Percentiles rank a stretch among this genome's conserved stretches.
phyloP scores from a whole-genome alignment of 2,329 filamentous ascomycete species.

The Fusarium nematophilum region DNA sequence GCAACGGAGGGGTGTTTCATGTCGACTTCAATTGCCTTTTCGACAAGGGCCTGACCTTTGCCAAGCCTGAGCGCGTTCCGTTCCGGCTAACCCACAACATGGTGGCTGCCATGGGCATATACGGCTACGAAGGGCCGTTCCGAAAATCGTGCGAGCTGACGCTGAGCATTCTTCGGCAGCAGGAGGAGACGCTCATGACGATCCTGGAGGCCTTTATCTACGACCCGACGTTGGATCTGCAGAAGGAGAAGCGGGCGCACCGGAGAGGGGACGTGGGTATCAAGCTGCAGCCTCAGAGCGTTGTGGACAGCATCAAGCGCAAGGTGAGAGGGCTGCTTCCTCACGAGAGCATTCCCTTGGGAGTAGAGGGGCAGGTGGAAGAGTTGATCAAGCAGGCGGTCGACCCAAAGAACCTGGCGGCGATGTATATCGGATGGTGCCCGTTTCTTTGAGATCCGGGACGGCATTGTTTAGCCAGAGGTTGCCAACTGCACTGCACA shows the following conservation, averaged over 20 bases:
- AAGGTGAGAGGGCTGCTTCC: slow-evolving; percentile 88
- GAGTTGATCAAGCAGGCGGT: slow-evolving; percentile 90
- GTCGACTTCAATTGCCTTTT: slow-evolving; percentile 99
- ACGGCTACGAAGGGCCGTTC: slow-evolving; percentile 94
- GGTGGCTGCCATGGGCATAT: slow-evolving; percentile 95
- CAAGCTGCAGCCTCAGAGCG: slow-evolving; percentile 72
- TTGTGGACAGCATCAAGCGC: slow-evolving; percentile 87
- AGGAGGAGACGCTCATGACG: slow-evolving; percentile 97
- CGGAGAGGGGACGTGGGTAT: slow-evolving; percentile 55
- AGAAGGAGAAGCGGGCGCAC: slow-evolving; percentile 69
- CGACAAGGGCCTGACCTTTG: slow-evolving; percentile 95
- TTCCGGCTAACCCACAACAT: slow-evolving; percentile 99
- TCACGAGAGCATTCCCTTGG: slow-evolving; percentile 90
- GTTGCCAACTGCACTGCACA: neutral
- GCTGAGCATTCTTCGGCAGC: slow-evolving; percentile 83
- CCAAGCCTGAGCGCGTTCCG: slow-evolving; percentile 92
- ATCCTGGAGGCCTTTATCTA: slow-evolving; percentile 97
- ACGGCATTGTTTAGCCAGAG: neutral
- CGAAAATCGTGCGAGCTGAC: slow-evolving; percentile 91
- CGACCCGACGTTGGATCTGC: slow-evolving; percentile 93
- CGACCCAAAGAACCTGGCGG: slow-evolving; percentile 80
- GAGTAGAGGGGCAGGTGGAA: slow-evolving; percentile 97
- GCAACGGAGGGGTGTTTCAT: slow-evolving; percentile 93
- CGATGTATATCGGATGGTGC: slow-evolving; percentile 98
- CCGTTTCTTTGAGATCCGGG: slow-evolving; percentile 58